These are phyloP conservation scores for Suhomyces kilbournensis DNA, from an alignment of 805 yeast species.

Conservation along the genomic window DNA sequence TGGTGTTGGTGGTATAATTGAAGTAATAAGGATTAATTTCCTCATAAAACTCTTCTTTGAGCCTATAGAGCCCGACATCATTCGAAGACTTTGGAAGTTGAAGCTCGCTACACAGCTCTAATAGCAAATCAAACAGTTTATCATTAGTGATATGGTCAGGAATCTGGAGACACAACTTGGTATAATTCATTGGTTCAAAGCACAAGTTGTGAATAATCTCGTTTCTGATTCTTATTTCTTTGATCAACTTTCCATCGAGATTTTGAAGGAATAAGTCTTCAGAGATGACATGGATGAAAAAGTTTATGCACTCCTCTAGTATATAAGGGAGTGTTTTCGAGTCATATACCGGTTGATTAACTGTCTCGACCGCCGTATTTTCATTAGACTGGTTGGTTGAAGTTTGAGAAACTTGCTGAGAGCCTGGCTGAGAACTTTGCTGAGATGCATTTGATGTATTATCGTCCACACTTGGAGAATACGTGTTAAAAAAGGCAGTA, in stretches of 20 bases:
- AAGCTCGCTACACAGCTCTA: conserved; percentile 32
- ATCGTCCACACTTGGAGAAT: background rate
- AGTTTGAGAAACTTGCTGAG: background rate
- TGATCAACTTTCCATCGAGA: conserved; percentile 45
- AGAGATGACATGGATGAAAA: conserved; percentile 62
- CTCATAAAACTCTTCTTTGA: conserved; percentile 34
- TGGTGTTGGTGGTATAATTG: conserved; percentile 70
- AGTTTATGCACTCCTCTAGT: conserved; percentile 75
- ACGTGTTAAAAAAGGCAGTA: background rate
- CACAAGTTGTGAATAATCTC: conserved; percentile 86
- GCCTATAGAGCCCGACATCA: conserved; percentile 35
- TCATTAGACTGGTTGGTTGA: background rate
- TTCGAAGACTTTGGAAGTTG: conserved; percentile 32
- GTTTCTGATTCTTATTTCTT: conserved; percentile 49
- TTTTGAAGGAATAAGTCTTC: conserved; percentile 63
- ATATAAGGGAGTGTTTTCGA: conserved; percentile 54
- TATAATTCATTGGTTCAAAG: conserved; percentile 67
- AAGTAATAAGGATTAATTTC: conserved; percentile 65
- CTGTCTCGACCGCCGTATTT: background rate
- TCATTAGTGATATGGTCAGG: conserved; percentile 77
- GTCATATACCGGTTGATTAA: conserved; percentile 29
- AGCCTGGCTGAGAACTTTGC: too few relatives aligned
- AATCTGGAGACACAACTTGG: conserved; percentile 62
- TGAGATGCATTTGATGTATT: background rate
- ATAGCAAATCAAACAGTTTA: conserved; percentile 62